Base-by-base conservation (phyloP, 2,329 filamentous ascomycete genomes). In the Sporothrix humicola region DNA sequence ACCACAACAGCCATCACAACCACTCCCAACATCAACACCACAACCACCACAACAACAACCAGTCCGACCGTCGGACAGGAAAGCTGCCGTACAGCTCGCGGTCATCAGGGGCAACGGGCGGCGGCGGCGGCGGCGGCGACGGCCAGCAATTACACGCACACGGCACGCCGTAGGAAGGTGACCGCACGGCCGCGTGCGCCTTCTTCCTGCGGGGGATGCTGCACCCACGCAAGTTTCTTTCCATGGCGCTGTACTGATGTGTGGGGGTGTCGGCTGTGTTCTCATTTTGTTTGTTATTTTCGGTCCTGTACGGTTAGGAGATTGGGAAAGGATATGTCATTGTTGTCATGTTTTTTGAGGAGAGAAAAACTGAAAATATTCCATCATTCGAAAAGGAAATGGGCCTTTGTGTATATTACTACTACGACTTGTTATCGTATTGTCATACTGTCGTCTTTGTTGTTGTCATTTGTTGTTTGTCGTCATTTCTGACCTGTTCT, bases 131-230 rank as follows among this genome's bases (percentile, higher is more conserved):
- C 44, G 15, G 52, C 58, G 42, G 56, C 56, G 76, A 77, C 9
- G 73, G 75, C 42, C 73, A 68, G 73, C 72, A 72, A 48, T 66
- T 68, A 46, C 54, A 73, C 46, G 59, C 66, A 20, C 74, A 73
- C 70, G 65, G 74, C 70, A 74, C 76, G 46, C 75, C 76, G 61
- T 77, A 75, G 73, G 69, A 69, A 20, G 69, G 73, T n/a, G 73
- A 76, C 12, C n/a, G 20, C n/a, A 20, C 31, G 6, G 68, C 58
- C 17, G 52, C 50, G 48, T 59, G 48, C 37, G 31, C 48, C 12
- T 66, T 72, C 15, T 69, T 50, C 5, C 54, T 72, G 52, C 68
- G 50, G 63, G 42, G 46, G 7, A 26, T 69, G 17, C 68, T 71
- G 20, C 72, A 74, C 20, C 73, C 69, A 13, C 71, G 74, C 56